Base-by-base conservation (phyloP, 768 basidiomycete genomes). In the Amanita muscaria region DNA sequence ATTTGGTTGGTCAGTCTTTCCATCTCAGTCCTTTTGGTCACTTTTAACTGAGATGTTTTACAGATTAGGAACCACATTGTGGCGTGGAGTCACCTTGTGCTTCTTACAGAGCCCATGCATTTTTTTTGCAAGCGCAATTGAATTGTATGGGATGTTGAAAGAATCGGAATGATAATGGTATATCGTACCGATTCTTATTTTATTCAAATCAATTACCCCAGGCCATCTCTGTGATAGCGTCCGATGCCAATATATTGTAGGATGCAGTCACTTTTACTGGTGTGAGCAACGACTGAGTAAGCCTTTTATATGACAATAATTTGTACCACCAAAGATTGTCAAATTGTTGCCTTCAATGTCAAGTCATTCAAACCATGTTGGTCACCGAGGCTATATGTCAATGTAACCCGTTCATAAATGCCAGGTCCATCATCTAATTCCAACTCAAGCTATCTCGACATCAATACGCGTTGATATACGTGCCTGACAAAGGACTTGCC, bases 331-430 rank as follows among this genome's bases (percentile, higher is more conserved):
- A 18, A 15, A 36, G 11, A n/a, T 36, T 36, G 10, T 6, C 1
- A 14, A 14, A 19, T 4, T 29, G 5, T 40, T 11, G 42, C 34
- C 22, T 11, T 33, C 27, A n/a, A 14, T 67, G 82, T 69, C 1
- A 63, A 55, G 30, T 62, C 57, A 46, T 70, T 84, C 5, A 90
- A 62, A 0, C 77, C 83, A 59, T 93, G 88, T 50, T 88, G 81
- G 46, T 83, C 80, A 1, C 91, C 91, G 0, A 96, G 63, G 3
- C 76, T 76, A 53, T 94, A 97, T 2, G 88, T 87, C 37, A 93
- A 60, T 0, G 87, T 86, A 72, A 88, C 75, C 41, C 68, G 64
- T 45, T 84, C 72, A 39, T 89, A 73, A 19, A 89, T 70, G 0
- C 71, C 70, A 1, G 72, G 70, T 0, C 68, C 69, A 9, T 64